phyloP scores from a whole-genome alignment of 805 yeast species.

The Priceomyces haplophilus region DNA sequence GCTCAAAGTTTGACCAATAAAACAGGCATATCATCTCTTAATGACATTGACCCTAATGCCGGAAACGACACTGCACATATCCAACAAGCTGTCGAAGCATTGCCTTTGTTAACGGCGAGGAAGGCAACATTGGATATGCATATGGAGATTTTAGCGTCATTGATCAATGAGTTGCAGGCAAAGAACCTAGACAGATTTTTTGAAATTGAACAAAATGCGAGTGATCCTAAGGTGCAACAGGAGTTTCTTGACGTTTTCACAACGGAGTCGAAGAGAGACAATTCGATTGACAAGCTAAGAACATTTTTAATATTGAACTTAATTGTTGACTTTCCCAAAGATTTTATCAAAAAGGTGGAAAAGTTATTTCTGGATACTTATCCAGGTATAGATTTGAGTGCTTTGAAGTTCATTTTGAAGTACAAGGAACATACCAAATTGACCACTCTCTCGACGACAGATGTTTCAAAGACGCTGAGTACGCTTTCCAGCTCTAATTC shows the following conservation, averaged over 20 bases:
- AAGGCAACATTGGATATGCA: constrained; percentile 91
- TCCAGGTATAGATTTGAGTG: constrained; percentile 51
- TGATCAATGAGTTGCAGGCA: constrained; percentile 80
- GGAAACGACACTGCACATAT: constrained; percentile 61
- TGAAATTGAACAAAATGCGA: constrained; percentile 85
- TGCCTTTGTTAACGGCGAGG: constrained; percentile 88
- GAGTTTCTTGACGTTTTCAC: constrained; percentile 60
- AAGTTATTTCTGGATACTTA: constrained; percentile 51
- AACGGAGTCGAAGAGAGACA: constrained; percentile 52
- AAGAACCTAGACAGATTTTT: constrained; percentile 86
- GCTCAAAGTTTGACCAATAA: constrained; percentile 81
- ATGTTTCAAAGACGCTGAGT: constrained; percentile 3
- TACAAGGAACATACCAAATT: constrained; percentile 57
- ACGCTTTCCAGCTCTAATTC: constrained; percentile 5
- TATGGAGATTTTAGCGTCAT: constrained; percentile 87
- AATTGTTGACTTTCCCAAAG: constrained; percentile 37
- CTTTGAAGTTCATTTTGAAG: constrained; percentile 73
- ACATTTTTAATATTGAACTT: constrained; percentile 80
- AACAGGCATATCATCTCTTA: constrained; percentile 68
- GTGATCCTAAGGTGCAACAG: constrained; percentile 54
- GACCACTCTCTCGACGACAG: constrained; percentile 17
- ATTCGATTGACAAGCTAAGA: constrained; percentile 77
- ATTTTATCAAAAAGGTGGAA: constrained; percentile 55
- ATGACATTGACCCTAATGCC: constrained; percentile 62
- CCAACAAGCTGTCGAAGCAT: constrained; percentile 83